Percentiles rank a stretch among this genome's conserved stretches.
Conservation (phyloP, 2,329 filamentous ascomycete species). For the Ophiostoma sp. region DNA sequence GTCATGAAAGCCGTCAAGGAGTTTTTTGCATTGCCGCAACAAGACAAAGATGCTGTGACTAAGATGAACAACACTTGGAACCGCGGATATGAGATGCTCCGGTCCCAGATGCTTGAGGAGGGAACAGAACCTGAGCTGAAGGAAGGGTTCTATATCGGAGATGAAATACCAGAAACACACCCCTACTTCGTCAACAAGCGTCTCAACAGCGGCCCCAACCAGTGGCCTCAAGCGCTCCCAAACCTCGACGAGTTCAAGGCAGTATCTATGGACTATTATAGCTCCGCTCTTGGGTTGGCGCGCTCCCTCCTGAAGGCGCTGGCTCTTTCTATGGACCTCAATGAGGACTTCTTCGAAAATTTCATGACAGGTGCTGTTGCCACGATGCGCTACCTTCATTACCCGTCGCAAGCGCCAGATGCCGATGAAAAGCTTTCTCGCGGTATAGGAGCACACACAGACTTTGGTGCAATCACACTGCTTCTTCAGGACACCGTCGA, state of each 20-base stretch:
- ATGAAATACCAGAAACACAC: conserved; percentile 31
- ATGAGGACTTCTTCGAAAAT: conserved; percentile 38
- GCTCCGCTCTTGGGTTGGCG: conserved; percentile 18
- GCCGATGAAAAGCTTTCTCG: conserved; percentile 34
- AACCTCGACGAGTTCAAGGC: conserved; percentile 16
- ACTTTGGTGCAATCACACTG: conserved; percentile 51
- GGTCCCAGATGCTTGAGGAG: conserved; percentile 33
- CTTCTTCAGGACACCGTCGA: conserved; percentile 47
- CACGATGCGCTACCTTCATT: conserved; percentile 30
- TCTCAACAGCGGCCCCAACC: conserved; percentile 31
- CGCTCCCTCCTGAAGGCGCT: conserved; percentile 21
- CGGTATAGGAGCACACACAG: conserved; percentile 46
- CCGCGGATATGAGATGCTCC: conserved; percentile 36
- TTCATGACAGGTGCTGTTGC: conserved; percentile 22
- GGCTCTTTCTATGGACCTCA: conserved; percentile 41
- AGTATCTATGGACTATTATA: conserved; percentile 23
- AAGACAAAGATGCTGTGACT: conserved; percentile 38
- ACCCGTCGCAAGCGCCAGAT: conserved; percentile 33
- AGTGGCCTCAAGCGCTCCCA: conserved; percentile 30
- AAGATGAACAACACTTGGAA: conserved; percentile 35
- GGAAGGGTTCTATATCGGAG: conserved; percentile 35
- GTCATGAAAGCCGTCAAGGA: conserved; percentile 40
- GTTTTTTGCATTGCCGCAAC: conserved; percentile 45
- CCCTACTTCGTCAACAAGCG: conserved; percentile 26
- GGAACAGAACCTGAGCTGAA: conserved; percentile 36